Base-by-base conservation (phyloP, 202 grass and related monocot species). In the Bolboschoenoplectus hybrid region DNA sequence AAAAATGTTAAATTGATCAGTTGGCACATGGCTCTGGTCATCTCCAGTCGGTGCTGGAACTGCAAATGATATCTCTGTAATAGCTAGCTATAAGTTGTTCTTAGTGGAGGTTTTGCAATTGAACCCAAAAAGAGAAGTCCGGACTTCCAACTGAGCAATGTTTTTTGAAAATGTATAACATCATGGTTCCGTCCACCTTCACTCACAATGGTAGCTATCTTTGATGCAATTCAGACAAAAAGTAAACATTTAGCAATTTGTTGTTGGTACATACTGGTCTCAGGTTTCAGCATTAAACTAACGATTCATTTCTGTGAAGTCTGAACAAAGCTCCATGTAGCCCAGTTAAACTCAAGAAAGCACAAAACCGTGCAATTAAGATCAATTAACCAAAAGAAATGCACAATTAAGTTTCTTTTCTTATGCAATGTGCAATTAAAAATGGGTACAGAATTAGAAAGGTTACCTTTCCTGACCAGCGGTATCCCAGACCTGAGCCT, bases 401-500 rank as follows among this genome's bases (percentile, higher is more conserved):
- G 66, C 38, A 53, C n/a, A n/a, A n/a, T n/a, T n/a, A n/a, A n/a
- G n/a, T n/a, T n/a, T n/a, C n/a, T n/a, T n/a, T n/a, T n/a, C 26
- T 26, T 26, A 0, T 0, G 26, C 26, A 26, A 26, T 26, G 0
- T 26, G 26, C 26, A 26, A 26, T 0, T 26, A 26, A 26, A 26
- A 26, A 26, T 26, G 26, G 26, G 26, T 26, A 26, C 0, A 26
- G 26, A 26, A 26, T 26, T 26, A 49, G 4, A 86, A 49, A 39
- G 26, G 0, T 2, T 67, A 87, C 85, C 85, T 87, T 81, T 87
- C 85, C 74, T 87, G 85, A 47, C 85, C 85, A 58, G 85, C 85
- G 12, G 85, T 87, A 56, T 87, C 85, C 84, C 84, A 86, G 46
- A 86, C 71, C 69, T 86, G 84, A 66, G 70, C 84, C 64, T 86